Conservation (phyloP, 176 grass and related monocot genomes). For the Bolboschoenus planiculmis region DNA sequence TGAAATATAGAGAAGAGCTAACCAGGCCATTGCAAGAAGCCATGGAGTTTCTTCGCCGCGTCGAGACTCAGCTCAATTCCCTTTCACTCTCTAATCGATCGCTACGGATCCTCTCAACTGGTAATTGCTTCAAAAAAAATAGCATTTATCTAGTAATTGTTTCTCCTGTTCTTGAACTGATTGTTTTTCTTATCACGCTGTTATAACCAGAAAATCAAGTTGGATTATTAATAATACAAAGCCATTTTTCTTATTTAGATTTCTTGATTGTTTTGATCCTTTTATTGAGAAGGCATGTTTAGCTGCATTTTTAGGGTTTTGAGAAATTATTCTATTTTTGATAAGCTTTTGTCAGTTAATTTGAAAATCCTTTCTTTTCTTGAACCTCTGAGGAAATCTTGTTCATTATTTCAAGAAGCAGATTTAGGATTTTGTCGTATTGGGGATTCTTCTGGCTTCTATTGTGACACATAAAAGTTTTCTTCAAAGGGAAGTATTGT, state of each 20-base stretch:
- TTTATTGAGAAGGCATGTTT: not conserved
- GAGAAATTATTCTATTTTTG: not conserved
- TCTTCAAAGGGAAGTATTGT: constrained; percentile 32
- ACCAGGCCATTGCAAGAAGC: constrained; percentile 88
- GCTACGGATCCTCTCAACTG: constrained; percentile 69
- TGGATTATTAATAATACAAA: not conserved
- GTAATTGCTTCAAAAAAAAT: constrained; percentile 25
- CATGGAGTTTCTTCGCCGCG: constrained; percentile 84
- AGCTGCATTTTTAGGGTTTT: not conserved
- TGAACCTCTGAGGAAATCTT: not conserved
- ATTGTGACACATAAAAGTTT: constrained; percentile 21
- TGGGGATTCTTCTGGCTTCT: not conserved
- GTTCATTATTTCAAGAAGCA: not conserved
- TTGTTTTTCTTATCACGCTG: constrained; percentile 4
- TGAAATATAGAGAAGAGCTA: constrained; percentile 95
- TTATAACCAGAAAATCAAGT: not conserved
- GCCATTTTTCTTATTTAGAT: not conserved
- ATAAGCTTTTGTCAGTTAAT: not conserved
- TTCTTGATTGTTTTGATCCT: not conserved
- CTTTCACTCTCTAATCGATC: constrained; percentile 83
- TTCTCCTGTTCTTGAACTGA: not conserved
- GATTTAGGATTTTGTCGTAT: not conserved
- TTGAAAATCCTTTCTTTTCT: not conserved
- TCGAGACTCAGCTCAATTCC: constrained; percentile 83
- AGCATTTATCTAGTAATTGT: not conserved